These are phyloP conservation scores for slime mould (Dictyostelium discoideum) DNA, from an alignment of 78 protist species.

Conservation along the genomic window DNA sequence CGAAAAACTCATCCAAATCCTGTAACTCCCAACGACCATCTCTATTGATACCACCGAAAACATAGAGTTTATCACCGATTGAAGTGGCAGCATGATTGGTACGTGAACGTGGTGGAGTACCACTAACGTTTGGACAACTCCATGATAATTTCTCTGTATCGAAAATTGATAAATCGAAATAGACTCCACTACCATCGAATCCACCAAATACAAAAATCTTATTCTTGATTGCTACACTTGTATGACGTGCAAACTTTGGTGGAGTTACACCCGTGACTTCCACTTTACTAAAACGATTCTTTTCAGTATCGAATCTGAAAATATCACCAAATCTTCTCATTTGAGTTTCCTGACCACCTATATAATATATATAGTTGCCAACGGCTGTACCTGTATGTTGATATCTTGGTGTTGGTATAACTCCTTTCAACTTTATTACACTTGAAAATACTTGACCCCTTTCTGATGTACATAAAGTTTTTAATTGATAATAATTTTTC, in stretches of 20 bases:
- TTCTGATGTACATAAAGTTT: background rate
- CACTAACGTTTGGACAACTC: constrained; percentile 24
- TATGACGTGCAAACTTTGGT: constrained; percentile 78
- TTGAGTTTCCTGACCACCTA: constrained; percentile 77
- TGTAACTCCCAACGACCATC: constrained; percentile 71
- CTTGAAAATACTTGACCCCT: constrained; percentile 20
- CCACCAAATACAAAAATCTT: constrained; percentile 78
- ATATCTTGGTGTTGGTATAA: constrained; percentile 57
- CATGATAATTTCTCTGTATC: constrained; percentile 46
- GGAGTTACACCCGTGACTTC: constrained; percentile 43
- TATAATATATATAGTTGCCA: constrained; percentile 62
- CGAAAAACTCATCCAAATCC: constrained; percentile 74
- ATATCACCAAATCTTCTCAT: constrained; percentile 61
- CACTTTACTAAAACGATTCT: background rate
- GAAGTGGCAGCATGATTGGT: constrained; percentile 72
- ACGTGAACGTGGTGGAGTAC: constrained; percentile 65
- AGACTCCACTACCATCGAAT: constrained; percentile 74
- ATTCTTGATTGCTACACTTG: constrained; percentile 31
- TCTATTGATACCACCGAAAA: constrained; percentile 76
- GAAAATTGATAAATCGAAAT: constrained; percentile 60
- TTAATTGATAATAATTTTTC: constrained; percentile 50
- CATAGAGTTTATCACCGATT: constrained; percentile 69
- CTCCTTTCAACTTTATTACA: background rate
- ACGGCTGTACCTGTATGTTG: constrained; percentile 72
- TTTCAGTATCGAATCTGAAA: constrained; percentile 48